Conservation (phyloP, 2,329 filamentous ascomycete species). For the Boeremia exigua region DNA sequence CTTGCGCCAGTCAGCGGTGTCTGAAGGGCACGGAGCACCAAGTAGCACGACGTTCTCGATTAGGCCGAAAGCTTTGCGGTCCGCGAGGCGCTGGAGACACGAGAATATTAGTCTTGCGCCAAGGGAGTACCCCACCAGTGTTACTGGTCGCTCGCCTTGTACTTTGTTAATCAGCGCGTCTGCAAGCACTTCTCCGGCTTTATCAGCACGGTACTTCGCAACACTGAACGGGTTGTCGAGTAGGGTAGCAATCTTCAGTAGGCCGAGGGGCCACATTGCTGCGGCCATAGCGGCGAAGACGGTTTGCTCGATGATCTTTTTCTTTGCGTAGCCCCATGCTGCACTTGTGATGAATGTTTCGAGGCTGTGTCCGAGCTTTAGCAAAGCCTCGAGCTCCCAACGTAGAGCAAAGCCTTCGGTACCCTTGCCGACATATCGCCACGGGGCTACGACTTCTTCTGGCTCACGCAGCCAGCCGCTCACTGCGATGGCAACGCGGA, state of each 20-base stretch:
- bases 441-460: conserved; percentile 76
- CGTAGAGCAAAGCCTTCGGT: conserved; percentile 82
- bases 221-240: conserved; percentile 85
- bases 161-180: conserved; percentile 82
- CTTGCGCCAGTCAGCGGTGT: conserved; percentile 73
- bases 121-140: conserved; percentile 80
- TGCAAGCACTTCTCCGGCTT: conserved; percentile 79
- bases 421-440: conserved; percentile 75
- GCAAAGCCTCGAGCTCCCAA: conserved; percentile 80
- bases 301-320: conserved; percentile 72
- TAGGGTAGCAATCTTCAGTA: conserved; percentile 59
- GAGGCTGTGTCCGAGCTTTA: conserved; percentile 79
- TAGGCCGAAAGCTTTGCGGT: conserved; percentile 80
- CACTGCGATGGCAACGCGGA: conserved; percentile 83
- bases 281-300: conserved; percentile 55
- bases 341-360: conserved; percentile 77
- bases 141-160: conserved; percentile 82
- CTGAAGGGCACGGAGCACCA: conserved; percentile 78
- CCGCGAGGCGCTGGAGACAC: conserved; percentile 77
- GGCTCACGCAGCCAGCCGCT: conserved; percentile 80
- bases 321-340: conserved; percentile 79
- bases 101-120: conserved; percentile 83
- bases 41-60: conserved; percentile 85
- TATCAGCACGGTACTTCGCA: conserved; percentile 77
- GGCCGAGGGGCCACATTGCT: conserved; percentile 57